phyloP scores from a whole-genome alignment of 2,329 filamentous ascomycete species.

The Aspergillus novoparasiticus region DNA sequence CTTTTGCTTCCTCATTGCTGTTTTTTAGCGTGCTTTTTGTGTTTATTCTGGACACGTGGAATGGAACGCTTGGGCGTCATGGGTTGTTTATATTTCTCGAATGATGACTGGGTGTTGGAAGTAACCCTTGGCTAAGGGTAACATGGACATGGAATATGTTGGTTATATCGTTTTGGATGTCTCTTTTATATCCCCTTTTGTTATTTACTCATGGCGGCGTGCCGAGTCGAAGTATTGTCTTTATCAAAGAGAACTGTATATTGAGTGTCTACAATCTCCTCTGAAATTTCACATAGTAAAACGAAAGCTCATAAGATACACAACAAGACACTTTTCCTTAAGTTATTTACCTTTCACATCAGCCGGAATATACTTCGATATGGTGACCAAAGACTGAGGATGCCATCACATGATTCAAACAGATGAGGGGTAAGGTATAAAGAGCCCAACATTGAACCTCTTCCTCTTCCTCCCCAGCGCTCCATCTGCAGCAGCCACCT shows the following conservation, averaged over 20 bases:
- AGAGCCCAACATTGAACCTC: background rate
- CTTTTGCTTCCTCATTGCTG: background rate
- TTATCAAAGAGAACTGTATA: background rate
- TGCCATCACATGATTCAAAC: background rate
- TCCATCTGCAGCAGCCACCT: background rate
- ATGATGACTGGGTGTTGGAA: slow-evolving; percentile 4
- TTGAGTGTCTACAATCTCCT: background rate
- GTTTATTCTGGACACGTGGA: background rate
- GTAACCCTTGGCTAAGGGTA: background rate
- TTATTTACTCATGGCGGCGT: background rate
- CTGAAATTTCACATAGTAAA: background rate
- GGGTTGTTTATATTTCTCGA: slow-evolving; percentile 5
- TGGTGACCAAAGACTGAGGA: too few species aligned
- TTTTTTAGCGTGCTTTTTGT: slow-evolving; percentile 4
- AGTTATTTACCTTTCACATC: background rate
- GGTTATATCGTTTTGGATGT: background rate
- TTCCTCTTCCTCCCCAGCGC: background rate
- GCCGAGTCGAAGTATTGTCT: background rate
- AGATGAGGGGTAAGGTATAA: background rate
- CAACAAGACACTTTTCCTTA: background rate
- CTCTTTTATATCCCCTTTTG: slow-evolving; percentile 4
- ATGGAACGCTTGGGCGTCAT: slow-evolving; percentile 5
- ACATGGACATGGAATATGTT: background rate
- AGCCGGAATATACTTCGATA: too few species aligned
- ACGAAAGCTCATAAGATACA: background rate